Evolutionary conservation across 106 monocot genomes (phyloP).

Genomic region (Dendrobium officinale): DNA sequence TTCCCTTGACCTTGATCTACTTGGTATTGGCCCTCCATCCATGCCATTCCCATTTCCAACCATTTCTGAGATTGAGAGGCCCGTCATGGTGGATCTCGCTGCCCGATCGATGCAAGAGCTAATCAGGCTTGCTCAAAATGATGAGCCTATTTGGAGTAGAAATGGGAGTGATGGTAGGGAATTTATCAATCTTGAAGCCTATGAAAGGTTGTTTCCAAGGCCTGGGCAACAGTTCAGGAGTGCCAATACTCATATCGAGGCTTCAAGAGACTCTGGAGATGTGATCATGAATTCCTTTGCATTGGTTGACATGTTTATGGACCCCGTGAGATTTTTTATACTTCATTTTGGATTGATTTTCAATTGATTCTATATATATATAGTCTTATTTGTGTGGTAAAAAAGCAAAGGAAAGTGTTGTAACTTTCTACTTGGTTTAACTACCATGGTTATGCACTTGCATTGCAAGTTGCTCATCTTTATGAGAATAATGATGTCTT

Average conservation of each 20-base stretch:
- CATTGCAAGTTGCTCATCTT: no score
- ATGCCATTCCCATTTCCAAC: conserved; percentile 33
- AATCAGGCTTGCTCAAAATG: conserved; percentile 48
- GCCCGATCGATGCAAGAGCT: conserved; percentile 67
- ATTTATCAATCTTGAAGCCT: conserved; percentile 42
- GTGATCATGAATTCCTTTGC: conserved; percentile 47
- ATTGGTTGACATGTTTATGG: conserved; percentile 78
- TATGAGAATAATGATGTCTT: neutral
- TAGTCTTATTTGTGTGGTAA: neutral
- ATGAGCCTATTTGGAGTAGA: conserved; percentile 70
- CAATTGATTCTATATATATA: neutral
- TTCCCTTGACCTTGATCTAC: conserved; percentile 65
- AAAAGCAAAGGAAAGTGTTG: neutral
- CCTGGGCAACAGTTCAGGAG: conserved; percentile 19
- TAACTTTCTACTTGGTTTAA: no score
- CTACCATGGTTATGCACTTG: no score
- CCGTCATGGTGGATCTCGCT: conserved; percentile 68
- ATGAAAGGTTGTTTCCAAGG: conserved; percentile 53
- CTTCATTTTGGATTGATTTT: neutral
- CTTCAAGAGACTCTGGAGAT: conserved; percentile 43
- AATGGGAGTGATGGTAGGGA: conserved; percentile 33
- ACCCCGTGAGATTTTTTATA: conserved; percentile 30
- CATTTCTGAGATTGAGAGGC: conserved; percentile 71
- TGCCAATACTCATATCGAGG: conserved; percentile 41
- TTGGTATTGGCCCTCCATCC: conserved; percentile 31